phyloP scores from a whole-genome alignment of 2,329 filamentous ascomycete species.

The Leptographium galeiforme region DNA sequence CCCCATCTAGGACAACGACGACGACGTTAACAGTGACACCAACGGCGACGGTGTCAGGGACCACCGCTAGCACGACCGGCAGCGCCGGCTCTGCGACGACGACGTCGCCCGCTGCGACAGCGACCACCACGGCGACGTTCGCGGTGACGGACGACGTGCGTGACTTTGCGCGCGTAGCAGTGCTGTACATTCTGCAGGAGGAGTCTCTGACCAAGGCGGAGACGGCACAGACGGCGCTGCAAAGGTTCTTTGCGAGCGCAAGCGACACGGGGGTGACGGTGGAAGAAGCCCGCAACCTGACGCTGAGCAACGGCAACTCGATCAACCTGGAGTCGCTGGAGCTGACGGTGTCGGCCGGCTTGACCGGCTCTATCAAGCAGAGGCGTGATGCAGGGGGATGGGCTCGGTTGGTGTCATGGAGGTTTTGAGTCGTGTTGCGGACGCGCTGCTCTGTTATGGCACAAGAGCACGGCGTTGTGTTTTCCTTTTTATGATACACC shows the following conservation, averaged over 20 bases:
- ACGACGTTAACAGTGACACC: constrained; percentile 14
- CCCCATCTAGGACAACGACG: constrained; percentile 10
- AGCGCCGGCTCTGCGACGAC: constrained; percentile 15
- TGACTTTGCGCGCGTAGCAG: constrained; percentile 50
- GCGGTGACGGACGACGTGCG: constrained; percentile 39
- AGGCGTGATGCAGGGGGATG: background rate
- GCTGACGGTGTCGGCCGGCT: background rate
- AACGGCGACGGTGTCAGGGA: constrained; percentile 16
- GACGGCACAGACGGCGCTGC: constrained; percentile 38
- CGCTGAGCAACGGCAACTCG: constrained; percentile 24
- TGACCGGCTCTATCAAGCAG: background rate
- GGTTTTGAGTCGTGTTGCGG: background rate
- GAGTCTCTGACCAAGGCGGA: constrained; percentile 35
- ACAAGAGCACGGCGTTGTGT: background rate
- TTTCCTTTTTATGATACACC: background rate
- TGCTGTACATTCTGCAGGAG: constrained; percentile 49
- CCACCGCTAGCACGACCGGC: constrained; percentile 13
- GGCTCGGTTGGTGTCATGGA: background rate
- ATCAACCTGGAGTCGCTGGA: constrained; percentile 35
- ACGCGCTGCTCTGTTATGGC: background rate
- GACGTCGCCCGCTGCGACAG: constrained; percentile 15
- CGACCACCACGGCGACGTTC: constrained; percentile 25
- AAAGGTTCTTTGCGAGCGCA: constrained; percentile 37
- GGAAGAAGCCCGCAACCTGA: constrained; percentile 23
- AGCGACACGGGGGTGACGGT: constrained; percentile 13